Conservation (phyloP, 768 basidiomycete genomes). For the Exsudoporus frostii region DNA sequence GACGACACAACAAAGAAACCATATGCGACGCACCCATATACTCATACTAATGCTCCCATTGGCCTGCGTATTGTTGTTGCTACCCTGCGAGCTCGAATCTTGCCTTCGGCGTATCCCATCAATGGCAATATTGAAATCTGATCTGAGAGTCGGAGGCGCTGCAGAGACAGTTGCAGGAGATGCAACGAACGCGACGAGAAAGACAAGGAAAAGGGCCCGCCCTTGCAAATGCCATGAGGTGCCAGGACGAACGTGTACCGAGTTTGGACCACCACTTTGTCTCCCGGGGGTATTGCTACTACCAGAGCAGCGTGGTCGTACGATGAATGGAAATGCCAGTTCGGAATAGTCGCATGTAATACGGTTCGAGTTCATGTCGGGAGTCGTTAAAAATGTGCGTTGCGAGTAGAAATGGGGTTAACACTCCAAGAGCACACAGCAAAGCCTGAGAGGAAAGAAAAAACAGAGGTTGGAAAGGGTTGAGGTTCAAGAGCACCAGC, state of each 20-base stretch:
- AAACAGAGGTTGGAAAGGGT: constrained; percentile 5
- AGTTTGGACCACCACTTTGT: not conserved
- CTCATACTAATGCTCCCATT: constrained; percentile 12
- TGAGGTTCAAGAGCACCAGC: not conserved
- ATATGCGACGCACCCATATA: constrained; percentile 25
- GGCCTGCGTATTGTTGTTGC: not conserved
- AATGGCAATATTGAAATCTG: no score
- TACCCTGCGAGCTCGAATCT: not conserved
- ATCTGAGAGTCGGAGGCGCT: not conserved
- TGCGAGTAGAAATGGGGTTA: not conserved
- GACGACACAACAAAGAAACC: not conserved
- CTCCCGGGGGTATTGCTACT: not conserved
- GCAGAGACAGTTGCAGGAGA: constrained; percentile 6
- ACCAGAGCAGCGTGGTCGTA: constrained; percentile 4
- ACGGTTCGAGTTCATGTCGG: constrained; percentile 1
- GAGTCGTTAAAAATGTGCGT: not conserved
- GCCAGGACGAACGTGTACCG: not conserved
- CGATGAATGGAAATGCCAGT: not conserved
- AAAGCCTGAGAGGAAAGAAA: not conserved
- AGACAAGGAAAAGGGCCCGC: not conserved
- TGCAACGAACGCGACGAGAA: constrained; percentile 4
- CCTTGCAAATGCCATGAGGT: constrained; percentile 2
- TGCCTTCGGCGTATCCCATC: not conserved
- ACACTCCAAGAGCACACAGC: not conserved
- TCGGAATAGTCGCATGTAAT: not conserved